Evolutionary conservation across 164 flowering plant genomes (phyloP).

Genomic region (Magnolia officinalis): DNA sequence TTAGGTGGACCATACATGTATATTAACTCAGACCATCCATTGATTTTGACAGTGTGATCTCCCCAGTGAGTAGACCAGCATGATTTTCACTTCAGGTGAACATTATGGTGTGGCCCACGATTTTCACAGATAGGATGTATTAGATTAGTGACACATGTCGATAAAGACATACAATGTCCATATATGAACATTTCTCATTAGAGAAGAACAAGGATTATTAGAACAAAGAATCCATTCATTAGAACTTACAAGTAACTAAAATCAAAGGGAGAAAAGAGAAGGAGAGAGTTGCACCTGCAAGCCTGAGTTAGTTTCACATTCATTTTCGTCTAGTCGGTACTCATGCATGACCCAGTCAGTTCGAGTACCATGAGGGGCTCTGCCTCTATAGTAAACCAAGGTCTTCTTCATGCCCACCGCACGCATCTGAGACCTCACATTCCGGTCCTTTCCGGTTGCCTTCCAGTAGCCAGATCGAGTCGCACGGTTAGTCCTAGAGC

Average conservation of each 20-base stretch:
- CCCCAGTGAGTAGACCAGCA: too few relatives aligned
- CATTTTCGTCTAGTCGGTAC: constrained; percentile 79
- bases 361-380: constrained; percentile 88
- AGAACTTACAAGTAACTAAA: background rate
- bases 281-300: constrained; percentile 50
- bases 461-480: constrained; percentile 97
- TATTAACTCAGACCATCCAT: too few relatives aligned
- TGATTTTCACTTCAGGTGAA: too few relatives aligned
- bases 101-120: too few relatives aligned
- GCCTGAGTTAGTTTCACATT: constrained; percentile 58
- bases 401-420: constrained; percentile 94
- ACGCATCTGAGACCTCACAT: constrained; percentile 64
- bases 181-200: background rate
- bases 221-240: background rate
- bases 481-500: constrained; percentile 92
- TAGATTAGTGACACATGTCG: too few relatives aligned
- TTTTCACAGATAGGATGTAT: too few relatives aligned
- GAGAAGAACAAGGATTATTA: background rate
- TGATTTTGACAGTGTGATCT: too few relatives aligned
- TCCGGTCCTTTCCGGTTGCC: constrained; percentile 90
- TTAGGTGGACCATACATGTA: too few relatives aligned
- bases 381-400: constrained; percentile 83
- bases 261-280: background rate
- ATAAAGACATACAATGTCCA: background rate
- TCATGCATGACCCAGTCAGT: constrained; percentile 98